Evolutionary conservation across 176 grass and related monocot genomes (phyloP).

Genomic region (Ananas comosus): DNA sequence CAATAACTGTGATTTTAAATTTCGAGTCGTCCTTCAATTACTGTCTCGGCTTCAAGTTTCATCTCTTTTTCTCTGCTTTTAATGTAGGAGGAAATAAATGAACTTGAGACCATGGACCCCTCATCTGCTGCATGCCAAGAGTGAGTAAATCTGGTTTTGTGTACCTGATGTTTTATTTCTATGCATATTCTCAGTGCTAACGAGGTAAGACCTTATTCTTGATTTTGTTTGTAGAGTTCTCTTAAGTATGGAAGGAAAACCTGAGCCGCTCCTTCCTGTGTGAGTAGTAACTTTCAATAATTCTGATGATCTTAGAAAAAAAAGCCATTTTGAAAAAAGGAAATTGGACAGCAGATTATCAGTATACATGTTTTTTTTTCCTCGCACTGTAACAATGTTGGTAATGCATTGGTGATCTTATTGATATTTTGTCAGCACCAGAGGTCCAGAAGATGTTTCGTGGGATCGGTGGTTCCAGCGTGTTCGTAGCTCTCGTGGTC

Average conservation of each 20-base stretch:
- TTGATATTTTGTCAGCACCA: slow-evolving; percentile 43
- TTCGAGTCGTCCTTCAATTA: no score
- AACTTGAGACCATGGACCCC: slow-evolving; percentile 72
- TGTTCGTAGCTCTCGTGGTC: slow-evolving; percentile 68
- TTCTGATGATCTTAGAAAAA: background rate
- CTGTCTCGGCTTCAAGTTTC: no score
- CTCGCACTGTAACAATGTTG: background rate
- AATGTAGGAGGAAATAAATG: slow-evolving; percentile 63
- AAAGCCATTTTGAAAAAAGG: no score
- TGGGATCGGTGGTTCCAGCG: slow-evolving; percentile 96
- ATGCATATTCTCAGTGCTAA: slow-evolving; percentile 1
- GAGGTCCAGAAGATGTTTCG: slow-evolving; percentile 67
- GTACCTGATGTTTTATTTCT: background rate
- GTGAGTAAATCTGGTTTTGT: slow-evolving; percentile 45
- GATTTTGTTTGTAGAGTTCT: slow-evolving; percentile 43
- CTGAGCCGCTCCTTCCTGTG: slow-evolving; percentile 83
- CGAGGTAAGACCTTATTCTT: slow-evolving; percentile 2
- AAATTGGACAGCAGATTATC: background rate
- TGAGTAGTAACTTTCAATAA: slow-evolving; percentile 24
- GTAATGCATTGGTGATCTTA: background rate
- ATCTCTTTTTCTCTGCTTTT: slow-evolving; percentile 1
- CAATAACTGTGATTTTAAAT: no score
- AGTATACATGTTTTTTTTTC: background rate
- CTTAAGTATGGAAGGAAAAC: slow-evolving; percentile 65
- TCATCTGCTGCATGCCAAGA: slow-evolving; percentile 71